These are phyloP conservation scores for Endotrypanum monterogeii DNA, from an alignment of 208 protist species.

Conservation along the genomic window DNA sequence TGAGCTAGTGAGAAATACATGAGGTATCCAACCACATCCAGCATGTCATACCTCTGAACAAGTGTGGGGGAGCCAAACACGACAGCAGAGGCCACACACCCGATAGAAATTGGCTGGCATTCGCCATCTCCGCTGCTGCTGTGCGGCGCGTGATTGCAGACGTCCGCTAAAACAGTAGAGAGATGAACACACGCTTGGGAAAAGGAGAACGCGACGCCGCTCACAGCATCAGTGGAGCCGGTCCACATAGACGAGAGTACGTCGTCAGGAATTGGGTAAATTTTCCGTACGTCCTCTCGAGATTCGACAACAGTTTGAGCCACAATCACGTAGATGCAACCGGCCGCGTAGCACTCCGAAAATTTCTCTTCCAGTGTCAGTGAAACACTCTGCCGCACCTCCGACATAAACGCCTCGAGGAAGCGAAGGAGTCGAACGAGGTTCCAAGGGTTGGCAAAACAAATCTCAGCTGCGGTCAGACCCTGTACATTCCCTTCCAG, in stretches of 20 bases:
- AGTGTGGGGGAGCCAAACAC: conserved; percentile 10
- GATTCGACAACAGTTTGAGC: conserved; percentile 66
- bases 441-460: conserved; percentile 53
- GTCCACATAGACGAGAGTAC: conserved; percentile 57
- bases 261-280: conserved; percentile 37
- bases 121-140: neutral
- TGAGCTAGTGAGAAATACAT: conserved; percentile 65
- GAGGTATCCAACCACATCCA: conserved; percentile 57
- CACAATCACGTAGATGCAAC: conserved; percentile 63
- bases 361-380: conserved; percentile 64
- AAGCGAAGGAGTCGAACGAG: conserved; percentile 41
- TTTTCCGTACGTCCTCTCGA: conserved; percentile 44
- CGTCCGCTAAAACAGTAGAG: conserved; percentile 43
- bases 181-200: conserved; percentile 36
- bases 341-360: conserved; percentile 49
- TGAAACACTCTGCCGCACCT: conserved; percentile 45
- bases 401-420: conserved; percentile 39
- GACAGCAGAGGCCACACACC: neutral
- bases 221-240: conserved; percentile 32
- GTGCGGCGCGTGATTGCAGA: conserved; percentile 17
- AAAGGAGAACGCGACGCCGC: conserved; percentile 50
- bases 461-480: conserved; percentile 67
- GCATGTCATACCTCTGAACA: conserved; percentile 40
- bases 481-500: neutral
- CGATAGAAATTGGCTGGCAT: neutral